A percentile compares a stretch with the other conserved stretches of the same genome.
Evolutionary conservation across 345 rosid species (phyloP).

Genomic region (Stellera chamaejasme): DNA sequence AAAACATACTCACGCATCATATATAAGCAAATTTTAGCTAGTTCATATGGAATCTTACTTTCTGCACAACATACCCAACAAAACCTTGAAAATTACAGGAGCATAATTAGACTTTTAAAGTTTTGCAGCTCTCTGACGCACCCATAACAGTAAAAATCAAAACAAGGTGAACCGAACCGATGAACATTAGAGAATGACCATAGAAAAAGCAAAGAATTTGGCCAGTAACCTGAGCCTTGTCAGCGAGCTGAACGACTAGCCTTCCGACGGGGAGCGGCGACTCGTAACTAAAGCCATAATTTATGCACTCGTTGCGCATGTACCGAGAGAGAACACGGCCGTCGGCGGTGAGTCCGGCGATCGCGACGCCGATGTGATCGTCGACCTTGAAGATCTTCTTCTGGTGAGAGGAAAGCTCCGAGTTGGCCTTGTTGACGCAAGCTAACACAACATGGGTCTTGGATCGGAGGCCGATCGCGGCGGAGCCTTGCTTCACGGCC

Average conservation of each 20-base stretch:
- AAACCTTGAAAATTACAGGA: no score
- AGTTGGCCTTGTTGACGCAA: conserved; percentile 80
- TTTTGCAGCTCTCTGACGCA: no score
- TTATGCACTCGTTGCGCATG: conserved; percentile 86
- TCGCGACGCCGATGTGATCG: conserved; percentile 88
- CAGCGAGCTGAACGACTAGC: conserved; percentile 84
- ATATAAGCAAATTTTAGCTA: no score
- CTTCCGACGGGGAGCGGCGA: conserved; percentile 89
- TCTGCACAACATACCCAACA: no score
- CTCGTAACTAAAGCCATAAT: conserved; percentile 68
- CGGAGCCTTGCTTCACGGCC: conserved; percentile 96
- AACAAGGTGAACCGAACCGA: no score
- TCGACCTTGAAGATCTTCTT: conserved; percentile 91
- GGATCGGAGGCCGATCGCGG: conserved; percentile 96
- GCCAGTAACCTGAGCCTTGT: conserved; percentile 71
- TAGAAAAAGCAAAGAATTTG: background rate
- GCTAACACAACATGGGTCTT: conserved; percentile 79
- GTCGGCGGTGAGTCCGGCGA: conserved; percentile 91
- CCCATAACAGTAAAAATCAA: no score
- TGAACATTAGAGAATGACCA: no score
- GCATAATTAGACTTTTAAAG: no score
- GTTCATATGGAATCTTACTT: no score
- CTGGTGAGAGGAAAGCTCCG: conserved; percentile 95
- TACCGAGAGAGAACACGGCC: conserved; percentile 89
- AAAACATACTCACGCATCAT: no score